Base-by-base conservation (phyloP, 257 asterid genomes). In the Solanum lycopersicoides region DNA sequence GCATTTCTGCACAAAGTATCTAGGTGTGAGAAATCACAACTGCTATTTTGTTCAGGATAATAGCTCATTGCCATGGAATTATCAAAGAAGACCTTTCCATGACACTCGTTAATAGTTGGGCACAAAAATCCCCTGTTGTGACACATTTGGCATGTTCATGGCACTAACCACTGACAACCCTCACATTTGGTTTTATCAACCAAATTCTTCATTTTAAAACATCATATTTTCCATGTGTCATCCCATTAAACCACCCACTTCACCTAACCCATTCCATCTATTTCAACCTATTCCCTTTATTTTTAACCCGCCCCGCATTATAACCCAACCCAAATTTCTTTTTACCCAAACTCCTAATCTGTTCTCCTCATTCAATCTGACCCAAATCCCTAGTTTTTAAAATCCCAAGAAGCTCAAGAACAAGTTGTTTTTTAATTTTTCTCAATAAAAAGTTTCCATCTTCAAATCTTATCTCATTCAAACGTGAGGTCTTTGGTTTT, bases 401-500 rank as follows among this genome's bases (percentile, higher is more conserved):
- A 65, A 65, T 66, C 73, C 35, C 73, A 66, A 66, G 35, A 25
- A 66, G 35, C 18, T 66, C 16, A 66, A 66, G 35, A 66, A 5
- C 73, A 66, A 66, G 73, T 66, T 66, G 37, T 25, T 65, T 65
- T n/a, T n/a, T 34, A 65, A 65, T 5, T 60, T 65, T 9, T 65
- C 34, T 66, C 73, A 12, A 25, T 66, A 66, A 66, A 25, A 25
- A n/a, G 15, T 15, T 66, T 66, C 20, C 91, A 59, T 87, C 91
- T 74, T 92, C 91, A 34, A 83, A 74, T 66, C 37, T 20, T 59
- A 23, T 66, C 92, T 91, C 0, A 92, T 60, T 3, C 93, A 37
- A 76, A 94, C 94, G 60, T 79, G 89, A 32, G 73, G 37, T 66
- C 35, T 13, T 66, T 89, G 89, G 35, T 66, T 25, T 89, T 87